Evolutionary conservation across 2,329 filamentous ascomycete genomes (phyloP), one percentile per base, ranked within the genome.

Genomic region (Talaromyces sp.): DNA sequence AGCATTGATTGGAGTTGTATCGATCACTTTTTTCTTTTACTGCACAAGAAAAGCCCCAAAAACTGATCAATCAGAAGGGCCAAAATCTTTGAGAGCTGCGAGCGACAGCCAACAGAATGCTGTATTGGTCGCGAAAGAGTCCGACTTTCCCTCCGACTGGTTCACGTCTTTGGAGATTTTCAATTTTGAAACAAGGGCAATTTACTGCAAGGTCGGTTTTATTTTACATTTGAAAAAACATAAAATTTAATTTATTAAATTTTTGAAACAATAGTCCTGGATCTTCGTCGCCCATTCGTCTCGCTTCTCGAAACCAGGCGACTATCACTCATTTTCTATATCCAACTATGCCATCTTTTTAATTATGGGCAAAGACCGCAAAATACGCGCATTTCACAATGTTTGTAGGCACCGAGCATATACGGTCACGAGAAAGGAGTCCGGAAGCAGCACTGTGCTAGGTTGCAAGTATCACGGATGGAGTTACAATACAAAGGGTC

Each of bases 391-490:
- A 17, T 86, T 87, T 68, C 85, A 87, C 73, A 87, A 87, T 66
- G 77, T 86, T 38, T 87, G 85, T 71, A 75, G 85, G 1, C 85
- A 87, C 68, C 77, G 85, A 7, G 85, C 85, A 24, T 87, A 82
- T 66, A 82, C 83, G 0, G 79, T 87, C 9, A 82, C 85, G 9
- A 77, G 75, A 3, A 77, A 79, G 50, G 76, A 81, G 2, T 71
- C 77, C 10, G 85, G 85, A 3, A 77, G 77, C 48, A 78, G 78
- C 54, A 77, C 66, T 4, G 79, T 86, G 38, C 77, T 87, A 41
- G 76, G 80, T 0, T 87, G 85, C 75, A 81, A 81, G 61, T 87
- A 87, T 65, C 84, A 87, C 66, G 84, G 83, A 48, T 87, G 85
- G 84, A 84, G 82, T 2, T 87, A 86, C 62, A 81, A 83, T 51